Evolutionary conservation across 352 stramenopile species (phyloP).

Genomic region (Globisporangium paroecandrum): DNA sequence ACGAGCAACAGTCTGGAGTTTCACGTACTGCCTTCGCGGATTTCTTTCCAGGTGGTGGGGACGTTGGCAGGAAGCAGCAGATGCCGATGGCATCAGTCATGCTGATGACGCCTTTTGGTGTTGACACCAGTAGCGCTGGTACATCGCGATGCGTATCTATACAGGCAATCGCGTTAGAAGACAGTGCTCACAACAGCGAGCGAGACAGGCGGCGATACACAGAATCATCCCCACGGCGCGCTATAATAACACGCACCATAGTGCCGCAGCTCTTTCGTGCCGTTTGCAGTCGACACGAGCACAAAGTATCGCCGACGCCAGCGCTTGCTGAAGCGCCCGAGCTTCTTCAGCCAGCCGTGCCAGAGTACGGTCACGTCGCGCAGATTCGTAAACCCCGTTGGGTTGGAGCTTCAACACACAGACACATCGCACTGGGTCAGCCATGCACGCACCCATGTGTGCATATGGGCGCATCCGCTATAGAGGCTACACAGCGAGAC

Average conservation of each 20-base stretch:
- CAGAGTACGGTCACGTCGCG: conserved; percentile 69
- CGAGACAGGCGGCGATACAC: background rate
- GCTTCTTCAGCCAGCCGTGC: conserved; percentile 84
- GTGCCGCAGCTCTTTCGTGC: conserved; percentile 73
- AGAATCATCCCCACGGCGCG: background rate
- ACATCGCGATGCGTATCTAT: conserved; percentile 63
- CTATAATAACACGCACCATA: conserved; percentile 35
- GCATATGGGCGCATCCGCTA: background rate
- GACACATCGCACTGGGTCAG: background rate
- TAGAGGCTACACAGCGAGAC: background rate
- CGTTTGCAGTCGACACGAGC: conserved; percentile 61
- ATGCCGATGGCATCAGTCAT: conserved; percentile 71
- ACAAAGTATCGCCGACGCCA: conserved; percentile 80
- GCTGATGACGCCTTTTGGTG: conserved; percentile 68
- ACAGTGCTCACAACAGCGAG: background rate
- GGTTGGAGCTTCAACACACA: conserved; percentile 33
- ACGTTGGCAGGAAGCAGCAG: conserved; percentile 61
- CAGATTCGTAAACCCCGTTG: conserved; percentile 43
- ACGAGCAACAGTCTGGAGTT: conserved; percentile 1
- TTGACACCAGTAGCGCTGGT: conserved; percentile 49
- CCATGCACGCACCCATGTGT: background rate
- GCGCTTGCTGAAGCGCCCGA: conserved; percentile 78
- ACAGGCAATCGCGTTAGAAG: background rate
- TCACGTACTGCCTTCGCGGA: conserved; percentile 54
- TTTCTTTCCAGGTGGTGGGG: conserved; percentile 40